Evolutionary conservation across 1,139 yeast genomes (phyloP).

Genomic region (Hansenula sp.): DNA sequence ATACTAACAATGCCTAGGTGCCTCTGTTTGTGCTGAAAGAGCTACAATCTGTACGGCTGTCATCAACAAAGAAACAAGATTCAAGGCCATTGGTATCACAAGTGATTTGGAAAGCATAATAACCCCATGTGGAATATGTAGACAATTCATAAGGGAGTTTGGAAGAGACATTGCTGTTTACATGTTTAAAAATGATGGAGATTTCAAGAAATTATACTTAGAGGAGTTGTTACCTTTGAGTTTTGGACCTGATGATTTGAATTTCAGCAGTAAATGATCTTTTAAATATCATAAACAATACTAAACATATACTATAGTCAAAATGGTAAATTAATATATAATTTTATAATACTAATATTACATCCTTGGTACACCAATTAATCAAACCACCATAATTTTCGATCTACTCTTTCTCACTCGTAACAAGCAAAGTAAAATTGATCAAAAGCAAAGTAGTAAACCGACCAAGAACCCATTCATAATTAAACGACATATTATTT

Average conservation of each 20-base stretch:
- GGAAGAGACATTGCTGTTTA: conserved; percentile 46
- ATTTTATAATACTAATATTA: no score
- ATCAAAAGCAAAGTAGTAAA: no score
- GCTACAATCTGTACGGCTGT: conserved; percentile 71
- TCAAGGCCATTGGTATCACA: conserved; percentile 68
- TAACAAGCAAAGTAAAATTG: no score
- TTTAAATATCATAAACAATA: no score
- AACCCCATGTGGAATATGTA: conserved; percentile 92
- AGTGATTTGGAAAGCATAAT: conserved; percentile 59
- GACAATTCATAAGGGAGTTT: conserved; percentile 86
- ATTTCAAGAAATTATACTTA: conserved; percentile 41
- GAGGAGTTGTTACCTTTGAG: conserved; percentile 75
- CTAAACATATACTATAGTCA: no score
- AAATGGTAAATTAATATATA: no score
- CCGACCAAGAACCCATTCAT: no score
- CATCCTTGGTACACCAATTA: no score
- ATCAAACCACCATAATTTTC: no score
- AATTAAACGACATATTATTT: no score
- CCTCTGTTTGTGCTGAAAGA: conserved; percentile 87
- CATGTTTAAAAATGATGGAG: conserved; percentile 57
- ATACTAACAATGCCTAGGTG: conserved; percentile 29
- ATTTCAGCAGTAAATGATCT: no score
- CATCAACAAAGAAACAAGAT: conserved; percentile 40
- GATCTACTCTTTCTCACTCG: no score
- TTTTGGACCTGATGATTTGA: conserved; percentile 70